Evolutionary conservation across 1,284 basidiomycete genomes (phyloP).

Genomic region (Gomphus bonarii): DNA sequence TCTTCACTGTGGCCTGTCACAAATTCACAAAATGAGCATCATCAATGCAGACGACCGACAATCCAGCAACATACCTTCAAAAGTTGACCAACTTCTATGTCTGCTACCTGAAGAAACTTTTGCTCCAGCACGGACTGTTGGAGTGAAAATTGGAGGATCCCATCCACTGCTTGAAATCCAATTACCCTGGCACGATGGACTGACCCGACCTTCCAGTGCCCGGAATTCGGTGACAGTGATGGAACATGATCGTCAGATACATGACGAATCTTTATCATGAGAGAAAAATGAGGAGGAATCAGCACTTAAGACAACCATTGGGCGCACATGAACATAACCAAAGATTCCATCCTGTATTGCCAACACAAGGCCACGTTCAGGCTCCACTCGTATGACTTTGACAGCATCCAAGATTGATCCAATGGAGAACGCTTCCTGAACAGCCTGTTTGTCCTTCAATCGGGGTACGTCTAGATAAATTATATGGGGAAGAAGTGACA

Average conservation of each 20-base stretch:
- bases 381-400: slow-evolving; percentile 64
- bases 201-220: slow-evolving; percentile 72
- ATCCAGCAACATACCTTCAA: slow-evolving; percentile 39
- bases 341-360: slow-evolving; percentile 53
- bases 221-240: slow-evolving; percentile 56
- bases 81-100: slow-evolving; percentile 77
- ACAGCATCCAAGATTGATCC: slow-evolving; percentile 66
- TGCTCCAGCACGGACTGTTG: slow-evolving; percentile 79
- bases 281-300: background rate
- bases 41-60: background rate
- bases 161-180: slow-evolving; percentile 83
- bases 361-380: slow-evolving; percentile 74
- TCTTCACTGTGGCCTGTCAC: slow-evolving; percentile 64
- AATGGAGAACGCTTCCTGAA: slow-evolving; percentile 57
- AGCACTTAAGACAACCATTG: background rate
- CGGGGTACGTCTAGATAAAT: slow-evolving; percentile 39
- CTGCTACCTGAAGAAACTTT: slow-evolving; percentile 78
- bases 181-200: slow-evolving; percentile 84
- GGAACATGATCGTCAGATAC: slow-evolving; percentile 86
- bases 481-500: slow-evolving; percentile 70
- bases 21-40: background rate
- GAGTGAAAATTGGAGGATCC: slow-evolving; percentile 79
- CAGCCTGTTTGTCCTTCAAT: slow-evolving; percentile 23
- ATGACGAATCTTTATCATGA: slow-evolving; percentile 71
- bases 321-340: slow-evolving; percentile 80